Base-by-base conservation (phyloP, 2,329 filamentous ascomycete genomes). In the Annulohypoxylon truncatum region DNA sequence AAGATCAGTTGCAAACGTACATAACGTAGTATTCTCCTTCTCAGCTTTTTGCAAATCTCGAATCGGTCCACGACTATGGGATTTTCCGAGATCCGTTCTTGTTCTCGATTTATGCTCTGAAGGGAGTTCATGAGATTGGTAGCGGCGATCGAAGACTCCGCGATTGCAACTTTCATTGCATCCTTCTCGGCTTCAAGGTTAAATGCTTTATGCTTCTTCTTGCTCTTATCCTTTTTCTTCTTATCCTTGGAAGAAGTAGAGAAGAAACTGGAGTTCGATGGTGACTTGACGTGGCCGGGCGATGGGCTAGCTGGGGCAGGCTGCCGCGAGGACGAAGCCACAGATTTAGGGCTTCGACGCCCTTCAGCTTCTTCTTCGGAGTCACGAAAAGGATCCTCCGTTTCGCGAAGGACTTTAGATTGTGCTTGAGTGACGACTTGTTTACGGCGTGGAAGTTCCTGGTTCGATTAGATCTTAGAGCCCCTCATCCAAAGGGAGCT, bases 51-150 rank as follows among this genome's bases (percentile, higher is more conserved):
- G 84, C 95, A 98, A 1, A 82, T 85, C 72, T 97, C 93, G 71
- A 98, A 97, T 2, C 90, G 87, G 70, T 89, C 84, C 63, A 93
- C 85, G 0, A 93, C 92, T 63, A 89, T 85, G 6, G 85, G 78
- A 71, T 98, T 96, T 35, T 97, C 91, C 4, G 94, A 97, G 29
- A 98, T 94, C 2, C 92, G 90, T 78, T 97, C 90, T 51, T 83
- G 87, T 77, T 98, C 96, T 65, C 96, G 90, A 77, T 98, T 97
- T 80, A 97, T 94, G 57, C 91, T 89, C 77, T 96, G 94, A 35
- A 99, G 83, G 0, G 90, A 88, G 75, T 99, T 98, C 75, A 90
- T 85, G 38, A 99, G 84, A 76, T 97, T 97, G 0, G 92, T 97
- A n/a, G 93, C 90, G 2, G 94, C 92, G 38, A 98, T 92, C 0